These are phyloP conservation scores for Amaranthus cruentus DNA, from an alignment of 148 eudicot species.

Conservation along the genomic window DNA sequence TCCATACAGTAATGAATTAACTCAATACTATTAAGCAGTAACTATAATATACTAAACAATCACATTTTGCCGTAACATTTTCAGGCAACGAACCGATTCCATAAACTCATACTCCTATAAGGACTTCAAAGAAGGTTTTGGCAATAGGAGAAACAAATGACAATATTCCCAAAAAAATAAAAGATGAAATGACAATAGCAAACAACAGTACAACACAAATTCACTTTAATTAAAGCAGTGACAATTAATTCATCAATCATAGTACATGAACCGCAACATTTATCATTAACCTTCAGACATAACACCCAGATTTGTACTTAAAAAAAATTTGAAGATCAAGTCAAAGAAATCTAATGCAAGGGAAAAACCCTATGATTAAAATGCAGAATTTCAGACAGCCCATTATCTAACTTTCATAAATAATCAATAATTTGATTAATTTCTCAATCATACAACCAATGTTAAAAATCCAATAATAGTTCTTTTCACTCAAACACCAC, in stretches of 20 bases:
- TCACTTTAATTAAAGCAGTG: not conserved
- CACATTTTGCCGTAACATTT: not conserved
- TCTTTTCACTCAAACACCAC: conserved; percentile 1
- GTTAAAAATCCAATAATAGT: not conserved
- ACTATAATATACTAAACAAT: not conserved
- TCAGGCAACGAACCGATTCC: not conserved
- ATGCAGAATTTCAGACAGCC: conserved; percentile 2
- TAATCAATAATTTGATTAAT: not conserved
- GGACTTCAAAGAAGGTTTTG: not conserved
- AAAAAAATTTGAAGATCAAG: not conserved
- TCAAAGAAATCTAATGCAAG: not conserved
- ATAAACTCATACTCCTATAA: not conserved
- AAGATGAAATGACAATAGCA: not conserved
- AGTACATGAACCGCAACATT: not conserved
- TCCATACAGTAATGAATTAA: not conserved
- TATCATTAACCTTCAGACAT: not conserved
- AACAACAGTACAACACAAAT: not conserved
- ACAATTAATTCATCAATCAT: not conserved
- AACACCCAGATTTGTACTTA: conserved; percentile 7
- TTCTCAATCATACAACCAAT: not conserved
- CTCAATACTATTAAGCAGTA: not conserved
- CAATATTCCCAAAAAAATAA: not conserved
- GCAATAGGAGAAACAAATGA: not conserved
- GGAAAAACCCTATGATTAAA: not conserved
- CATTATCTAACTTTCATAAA: conserved; percentile 3